Base-by-base conservation (phyloP, 2,329 filamentous ascomycete species). In the Arachnomyces sp. region DNA sequence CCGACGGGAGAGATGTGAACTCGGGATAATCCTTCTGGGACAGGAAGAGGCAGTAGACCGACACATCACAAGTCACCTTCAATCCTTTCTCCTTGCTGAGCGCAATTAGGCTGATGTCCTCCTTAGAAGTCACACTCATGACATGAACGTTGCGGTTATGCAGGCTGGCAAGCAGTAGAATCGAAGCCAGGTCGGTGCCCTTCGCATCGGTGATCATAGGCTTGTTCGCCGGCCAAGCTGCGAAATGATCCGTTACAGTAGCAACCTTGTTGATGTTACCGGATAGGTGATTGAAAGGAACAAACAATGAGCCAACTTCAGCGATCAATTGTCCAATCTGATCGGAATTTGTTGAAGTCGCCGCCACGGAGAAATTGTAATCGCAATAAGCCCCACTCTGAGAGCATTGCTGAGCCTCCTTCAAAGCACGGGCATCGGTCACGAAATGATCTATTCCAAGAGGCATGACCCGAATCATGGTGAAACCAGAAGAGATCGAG, bases 221-320 rank as follows among this genome's bases (percentile, higher is more conserved):
- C 69, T 89, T 89, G 68, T 78, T 80, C 3, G 72, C 69, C 28
- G 84, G 84, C 84, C 84, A 89, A 16, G 79, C 74, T 45, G 81
- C 81, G 54, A 89, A 89, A 67, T 89, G 84, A 44, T 80, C 77
- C 39, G 82, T 86, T 46, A 88, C 82, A 7, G 84, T 79, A 14
- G 84, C 82, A 34, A 88, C 84, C 69, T 86, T 86, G 73, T 79
- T 87, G 61, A 89, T 87, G 61, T 88, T 89, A 52, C 83, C 84
- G 44, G 82, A 84, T 17, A 88, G 68, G 60, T 86, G 71, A 63
- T 89, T 86, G 72, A 89, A 89, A 11, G 84, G 84, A 46, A 89
- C 84, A 67, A 87, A 89, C 32, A 89, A 71, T 14, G 84, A 86
- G 18, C 84, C 85, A 41, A 89, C 84, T 50, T 88, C 83, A 36